Conservation (phyloP, 2,329 filamentous ascomycete species). For the Trichophyton benhamiae region DNA sequence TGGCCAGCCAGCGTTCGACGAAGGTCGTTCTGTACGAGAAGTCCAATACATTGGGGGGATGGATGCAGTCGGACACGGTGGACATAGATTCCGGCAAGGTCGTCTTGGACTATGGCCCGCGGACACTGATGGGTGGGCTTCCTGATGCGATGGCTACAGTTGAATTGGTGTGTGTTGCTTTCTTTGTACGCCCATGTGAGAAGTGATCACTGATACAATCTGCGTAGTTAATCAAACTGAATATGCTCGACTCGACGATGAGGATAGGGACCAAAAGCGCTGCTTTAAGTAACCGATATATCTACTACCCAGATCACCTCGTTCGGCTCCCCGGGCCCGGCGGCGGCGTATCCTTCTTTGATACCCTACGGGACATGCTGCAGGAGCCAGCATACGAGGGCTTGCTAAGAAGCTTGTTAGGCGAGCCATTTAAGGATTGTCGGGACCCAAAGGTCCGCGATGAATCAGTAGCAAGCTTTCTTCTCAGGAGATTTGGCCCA, state of each 20-base stretch:
- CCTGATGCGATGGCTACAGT: constrained; percentile 46
- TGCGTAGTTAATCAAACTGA: constrained; percentile 25
- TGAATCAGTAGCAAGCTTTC: constrained; percentile 59
- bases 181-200: no score
- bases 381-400: constrained; percentile 47
- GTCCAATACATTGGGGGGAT: constrained; percentile 60
- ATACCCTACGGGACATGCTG: constrained; percentile 22
- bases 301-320: constrained; percentile 80
- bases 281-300: constrained; percentile 54
- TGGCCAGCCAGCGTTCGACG: constrained; percentile 55
- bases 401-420: constrained; percentile 31
- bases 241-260: constrained; percentile 45
- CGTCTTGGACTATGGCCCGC: constrained; percentile 71
- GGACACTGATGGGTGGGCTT: constrained; percentile 52
- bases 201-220: constrained; percentile 8
- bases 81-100: constrained; percentile 48
- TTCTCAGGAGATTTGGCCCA: constrained; percentile 44
- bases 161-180: not conserved
- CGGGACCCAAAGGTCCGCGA: constrained; percentile 47
- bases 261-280: constrained; percentile 40
- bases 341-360: constrained; percentile 15
- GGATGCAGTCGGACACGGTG: constrained; percentile 59
- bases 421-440: constrained; percentile 61
- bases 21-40: constrained; percentile 75
- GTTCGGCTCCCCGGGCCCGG: constrained; percentile 47